Conservation (phyloP, 176 grass and related monocot genomes). For the Phragmites australis region DNA sequence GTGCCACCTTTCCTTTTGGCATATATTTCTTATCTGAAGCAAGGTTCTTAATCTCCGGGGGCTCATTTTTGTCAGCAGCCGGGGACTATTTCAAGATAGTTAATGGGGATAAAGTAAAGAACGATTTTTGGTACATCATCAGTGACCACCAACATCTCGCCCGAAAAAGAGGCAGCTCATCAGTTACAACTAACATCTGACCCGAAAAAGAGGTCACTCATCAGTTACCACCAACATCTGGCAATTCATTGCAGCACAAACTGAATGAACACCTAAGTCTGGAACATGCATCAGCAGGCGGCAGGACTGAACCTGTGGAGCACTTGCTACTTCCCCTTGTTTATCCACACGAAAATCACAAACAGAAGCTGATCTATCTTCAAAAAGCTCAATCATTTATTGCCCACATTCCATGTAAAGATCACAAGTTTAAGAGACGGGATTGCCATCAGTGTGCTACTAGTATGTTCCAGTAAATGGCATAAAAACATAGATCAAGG, state of each 20-base stretch:
- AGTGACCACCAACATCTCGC: not conserved
- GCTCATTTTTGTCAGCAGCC: constrained; percentile 28
- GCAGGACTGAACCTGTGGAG: not conserved
- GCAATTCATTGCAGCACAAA: constrained; percentile 34
- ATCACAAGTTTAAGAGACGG: not conserved
- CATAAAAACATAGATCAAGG: constrained; percentile 10
- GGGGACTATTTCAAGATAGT: constrained; percentile 17
- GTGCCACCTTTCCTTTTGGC: not conserved
- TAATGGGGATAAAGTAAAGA: not conserved
- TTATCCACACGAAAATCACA: not conserved
- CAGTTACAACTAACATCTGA: not conserved
- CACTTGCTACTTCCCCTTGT: not conserved
- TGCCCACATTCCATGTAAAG: not conserved
- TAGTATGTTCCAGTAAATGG: too few species aligned
- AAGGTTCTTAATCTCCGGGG: not conserved
- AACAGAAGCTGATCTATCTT: constrained; percentile 11
- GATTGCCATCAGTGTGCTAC: too few species aligned
- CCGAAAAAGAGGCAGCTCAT: constrained; percentile 13
- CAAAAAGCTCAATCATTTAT: not conserved
- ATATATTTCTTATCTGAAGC: constrained; percentile 16
- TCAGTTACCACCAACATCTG: constrained; percentile 3
- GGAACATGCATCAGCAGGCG: constrained; percentile 18
- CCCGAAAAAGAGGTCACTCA: not conserved
- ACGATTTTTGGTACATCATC: not conserved
- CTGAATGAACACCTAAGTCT: not conserved